phyloP scores from a whole-genome alignment of 441 rosid species.

The Jatropha podagrica region DNA sequence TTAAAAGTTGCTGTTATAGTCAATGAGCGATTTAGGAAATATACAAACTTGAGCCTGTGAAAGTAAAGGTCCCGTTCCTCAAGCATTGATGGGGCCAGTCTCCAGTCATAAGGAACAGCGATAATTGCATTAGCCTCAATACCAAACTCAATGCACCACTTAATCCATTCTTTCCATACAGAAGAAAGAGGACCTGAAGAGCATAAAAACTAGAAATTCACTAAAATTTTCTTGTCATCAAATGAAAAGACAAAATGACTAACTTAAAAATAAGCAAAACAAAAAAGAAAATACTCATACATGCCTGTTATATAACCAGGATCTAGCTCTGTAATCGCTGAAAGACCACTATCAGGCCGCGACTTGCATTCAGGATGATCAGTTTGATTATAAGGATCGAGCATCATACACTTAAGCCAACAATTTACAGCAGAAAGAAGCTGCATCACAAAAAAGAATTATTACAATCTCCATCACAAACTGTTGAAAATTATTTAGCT shows the following conservation, averaged over 20 bases:
- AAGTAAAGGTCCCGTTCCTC: conserved; percentile 98
- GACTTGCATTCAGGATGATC: conserved; percentile 98
- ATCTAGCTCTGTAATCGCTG: conserved; percentile 95
- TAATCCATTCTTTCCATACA: conserved; percentile 98
- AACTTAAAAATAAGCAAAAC: background rate
- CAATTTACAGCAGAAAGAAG: conserved; percentile 96
- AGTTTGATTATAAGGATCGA: conserved; percentile 93
- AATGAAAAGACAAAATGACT: background rate
- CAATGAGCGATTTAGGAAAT: conserved; percentile 15
- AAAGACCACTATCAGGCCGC: conserved; percentile 95
- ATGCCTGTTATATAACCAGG: conserved; percentile 95
- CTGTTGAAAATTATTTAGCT: background rate
- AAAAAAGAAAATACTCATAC: background rate
- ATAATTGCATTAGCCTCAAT: conserved; percentile 91
- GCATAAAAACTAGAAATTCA: conserved; percentile 8
- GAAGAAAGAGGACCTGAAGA: conserved; percentile 91
- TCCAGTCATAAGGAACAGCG: conserved; percentile 98
- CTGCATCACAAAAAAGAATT: conserved; percentile 38
- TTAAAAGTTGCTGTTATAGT: background rate
- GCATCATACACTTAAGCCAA: conserved; percentile 94
- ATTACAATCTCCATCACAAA: background rate
- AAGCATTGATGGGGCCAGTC: conserved; percentile 90
- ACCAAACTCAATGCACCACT: conserved; percentile 98
- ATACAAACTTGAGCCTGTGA: conserved; percentile 90
- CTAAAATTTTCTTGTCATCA: background rate